Conservation (phyloP, 805 yeast genomes). For the Cyberlindnera subsufficiens region DNA sequence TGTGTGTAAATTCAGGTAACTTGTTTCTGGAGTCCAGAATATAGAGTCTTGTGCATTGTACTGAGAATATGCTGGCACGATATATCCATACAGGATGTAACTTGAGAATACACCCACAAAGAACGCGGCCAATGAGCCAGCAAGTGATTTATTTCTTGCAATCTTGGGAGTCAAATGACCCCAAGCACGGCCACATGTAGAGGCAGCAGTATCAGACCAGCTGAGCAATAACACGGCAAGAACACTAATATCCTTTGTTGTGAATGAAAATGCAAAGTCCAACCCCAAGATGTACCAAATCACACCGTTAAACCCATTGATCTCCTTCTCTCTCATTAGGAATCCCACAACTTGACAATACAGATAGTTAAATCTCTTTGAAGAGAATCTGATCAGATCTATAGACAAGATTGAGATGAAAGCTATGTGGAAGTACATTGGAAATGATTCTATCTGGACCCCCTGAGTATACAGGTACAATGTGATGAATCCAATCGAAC, state of each 20-base stretch:
- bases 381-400: slow-evolving; percentile 64
- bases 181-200: slow-evolving; percentile 82
- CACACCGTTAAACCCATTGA: slow-evolving; percentile 72
- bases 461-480: slow-evolving; percentile 66
- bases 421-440: slow-evolving; percentile 49
- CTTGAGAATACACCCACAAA: slow-evolving; percentile 63
- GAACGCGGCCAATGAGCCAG: slow-evolving; percentile 89
- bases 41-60: slow-evolving; percentile 53
- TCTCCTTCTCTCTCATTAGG: slow-evolving; percentile 80
- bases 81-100: slow-evolving; percentile 62
- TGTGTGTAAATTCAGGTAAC: slow-evolving; percentile 44
- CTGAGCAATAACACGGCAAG: slow-evolving; percentile 75
- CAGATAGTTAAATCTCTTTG: slow-evolving; percentile 53
- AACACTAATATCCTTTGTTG: slow-evolving; percentile 76
- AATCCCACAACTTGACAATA: slow-evolving; percentile 71
- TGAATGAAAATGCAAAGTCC: slow-evolving; percentile 58
- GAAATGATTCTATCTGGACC: slow-evolving; percentile 47
- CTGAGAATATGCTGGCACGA: slow-evolving; percentile 56
- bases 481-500: slow-evolving; percentile 82
- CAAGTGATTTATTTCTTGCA: slow-evolving; percentile 71
- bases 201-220: slow-evolving; percentile 98
- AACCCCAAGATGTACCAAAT: slow-evolving; percentile 84
- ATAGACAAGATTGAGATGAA: slow-evolving; percentile 51
- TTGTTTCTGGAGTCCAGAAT: slow-evolving; percentile 59
- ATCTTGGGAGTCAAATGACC: slow-evolving; percentile 82